Base-by-base conservation (phyloP, 2,329 filamentous ascomycete genomes). In the Trichoderma sp. region DNA sequence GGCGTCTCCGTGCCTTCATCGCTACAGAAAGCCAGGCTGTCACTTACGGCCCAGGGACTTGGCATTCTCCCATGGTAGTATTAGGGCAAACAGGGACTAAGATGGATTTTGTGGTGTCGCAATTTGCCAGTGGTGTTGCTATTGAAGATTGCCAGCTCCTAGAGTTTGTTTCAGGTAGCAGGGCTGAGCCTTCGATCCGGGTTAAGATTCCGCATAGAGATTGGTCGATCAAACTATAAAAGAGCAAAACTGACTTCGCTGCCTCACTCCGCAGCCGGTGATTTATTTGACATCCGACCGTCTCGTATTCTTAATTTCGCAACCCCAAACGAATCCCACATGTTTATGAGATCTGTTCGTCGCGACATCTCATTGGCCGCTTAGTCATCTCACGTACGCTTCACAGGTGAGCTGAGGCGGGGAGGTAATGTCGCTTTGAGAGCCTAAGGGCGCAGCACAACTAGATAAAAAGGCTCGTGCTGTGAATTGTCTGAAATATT, bases 61-160 rank as follows among this genome's bases (percentile, higher is more conserved):
- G 94, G 87, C 95, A 99, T 82, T 93, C 94, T 70, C 95, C 95
- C 0, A 98, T 99, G 94, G 91, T 93, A 15, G 93, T 92, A 17
- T 79, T 98, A 58, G 94, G 94, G 0, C 70, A 76, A 2, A 67
- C 74, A 2, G 83, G 80, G 2, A 80, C 81, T 29, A 84, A 89
- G 22, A 83, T 97, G 57, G 92, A 95, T 76, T 98, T 97, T 78
- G 87, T 97, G 5, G 94, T 98, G 2, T 87, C 92, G 72, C 94
- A 98, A 81, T 95, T 92, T 81, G 89, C 89, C 37, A 98, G 96
- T 78, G 93, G 92, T 2, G 90, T 95, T 13, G 86, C 81, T 0
- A 80, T 85, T 1, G 94, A 98, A 80, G 95, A 99, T 79, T 97
- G 93, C 74, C 93, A 99, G 82, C 89, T 97, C 79, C 88, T 92